Evolutionary conservation across 1,139 yeast species (phyloP).

Genomic region (Taiozyma sp.): DNA sequence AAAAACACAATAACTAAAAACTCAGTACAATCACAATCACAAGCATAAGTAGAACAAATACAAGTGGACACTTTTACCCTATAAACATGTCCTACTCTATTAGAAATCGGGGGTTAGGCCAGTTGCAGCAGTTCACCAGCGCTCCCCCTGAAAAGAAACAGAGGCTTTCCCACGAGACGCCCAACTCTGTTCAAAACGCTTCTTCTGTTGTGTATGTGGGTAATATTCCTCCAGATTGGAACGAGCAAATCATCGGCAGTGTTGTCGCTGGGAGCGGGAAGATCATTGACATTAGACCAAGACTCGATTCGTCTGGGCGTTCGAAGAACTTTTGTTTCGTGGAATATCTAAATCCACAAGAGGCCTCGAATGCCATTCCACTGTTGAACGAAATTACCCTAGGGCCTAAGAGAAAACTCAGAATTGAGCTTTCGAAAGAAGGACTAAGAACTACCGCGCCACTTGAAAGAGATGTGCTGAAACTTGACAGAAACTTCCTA

Average conservation of each 20-base stretch:
- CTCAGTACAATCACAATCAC: not conserved
- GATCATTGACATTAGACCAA: constrained; percentile 57
- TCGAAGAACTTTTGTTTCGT: constrained; percentile 64
- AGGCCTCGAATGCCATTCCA: constrained; percentile 45
- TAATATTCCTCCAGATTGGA: constrained; percentile 63
- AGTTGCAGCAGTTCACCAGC: not conserved
- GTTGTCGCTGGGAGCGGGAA: constrained; percentile 65
- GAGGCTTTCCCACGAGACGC: not conserved
- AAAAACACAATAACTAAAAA: not conserved
- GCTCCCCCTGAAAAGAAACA: not conserved
- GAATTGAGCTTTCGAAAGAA: constrained; percentile 61
- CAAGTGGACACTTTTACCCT: not conserved
- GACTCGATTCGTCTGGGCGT: constrained; percentile 58
- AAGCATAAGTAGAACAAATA: not conserved
- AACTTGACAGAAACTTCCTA: constrained; percentile 37
- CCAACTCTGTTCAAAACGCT: constrained; percentile 3
- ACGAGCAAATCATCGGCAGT: constrained; percentile 46
- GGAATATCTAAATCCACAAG: constrained; percentile 47
- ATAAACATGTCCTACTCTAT: not conserved
- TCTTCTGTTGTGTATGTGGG: constrained; percentile 51
- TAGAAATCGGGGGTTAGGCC: not conserved
- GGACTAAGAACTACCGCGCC: constrained; percentile 41
- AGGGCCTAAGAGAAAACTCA: constrained; percentile 40
- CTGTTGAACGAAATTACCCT: constrained; percentile 41
- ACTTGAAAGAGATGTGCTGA: constrained; percentile 37